phyloP scores from a whole-genome alignment of 345 rosid genomes.

The Arabis alpina region DNA sequence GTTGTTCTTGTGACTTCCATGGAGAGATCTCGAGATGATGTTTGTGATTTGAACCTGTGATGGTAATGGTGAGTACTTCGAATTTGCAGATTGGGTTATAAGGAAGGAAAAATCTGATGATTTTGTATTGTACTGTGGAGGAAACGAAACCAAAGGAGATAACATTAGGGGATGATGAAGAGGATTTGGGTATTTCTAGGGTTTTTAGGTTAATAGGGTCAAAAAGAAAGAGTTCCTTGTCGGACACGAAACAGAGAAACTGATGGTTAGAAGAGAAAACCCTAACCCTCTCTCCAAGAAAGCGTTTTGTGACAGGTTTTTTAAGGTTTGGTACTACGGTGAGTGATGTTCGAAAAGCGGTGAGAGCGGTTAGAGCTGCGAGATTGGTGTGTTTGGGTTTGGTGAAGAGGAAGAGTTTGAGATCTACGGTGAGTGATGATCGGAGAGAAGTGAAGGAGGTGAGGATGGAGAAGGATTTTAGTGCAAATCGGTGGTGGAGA shows the following conservation, averaged over 20 bases:
- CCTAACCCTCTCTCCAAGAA: slow-evolving; percentile 27
- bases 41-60: neutral
- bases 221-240: slow-evolving; percentile 26
- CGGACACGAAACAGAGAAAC: slow-evolving; percentile 22
- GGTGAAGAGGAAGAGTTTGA: neutral
- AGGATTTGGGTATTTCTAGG: slow-evolving; percentile 25
- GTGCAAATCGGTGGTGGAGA: slow-evolving; percentile 21
- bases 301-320: slow-evolving; percentile 21
- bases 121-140: slow-evolving; percentile 29
- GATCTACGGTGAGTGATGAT: too few relatives aligned
- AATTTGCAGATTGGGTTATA: slow-evolving; percentile 24
- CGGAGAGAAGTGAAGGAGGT: slow-evolving; percentile 3
- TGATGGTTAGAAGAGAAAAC: slow-evolving; percentile 36
- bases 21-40: slow-evolving; percentile 29
- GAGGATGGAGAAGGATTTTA: slow-evolving; percentile 14
- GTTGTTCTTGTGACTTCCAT: slow-evolving; percentile 32
- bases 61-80: slow-evolving; percentile 32
- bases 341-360: neutral
- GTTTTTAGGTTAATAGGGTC: slow-evolving; percentile 31
- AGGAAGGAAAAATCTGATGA: slow-evolving; percentile 28
- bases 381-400: slow-evolving; percentile 21
- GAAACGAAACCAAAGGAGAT: slow-evolving; percentile 37
- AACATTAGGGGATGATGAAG: neutral
- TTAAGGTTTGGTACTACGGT: neutral
- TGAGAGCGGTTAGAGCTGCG: neutral